Evolutionary conservation across 2,329 filamentous ascomycete genomes (phyloP), one percentile per base, ranked within the genome.

Genomic region (Davidsoniella eucalypti): DNA sequence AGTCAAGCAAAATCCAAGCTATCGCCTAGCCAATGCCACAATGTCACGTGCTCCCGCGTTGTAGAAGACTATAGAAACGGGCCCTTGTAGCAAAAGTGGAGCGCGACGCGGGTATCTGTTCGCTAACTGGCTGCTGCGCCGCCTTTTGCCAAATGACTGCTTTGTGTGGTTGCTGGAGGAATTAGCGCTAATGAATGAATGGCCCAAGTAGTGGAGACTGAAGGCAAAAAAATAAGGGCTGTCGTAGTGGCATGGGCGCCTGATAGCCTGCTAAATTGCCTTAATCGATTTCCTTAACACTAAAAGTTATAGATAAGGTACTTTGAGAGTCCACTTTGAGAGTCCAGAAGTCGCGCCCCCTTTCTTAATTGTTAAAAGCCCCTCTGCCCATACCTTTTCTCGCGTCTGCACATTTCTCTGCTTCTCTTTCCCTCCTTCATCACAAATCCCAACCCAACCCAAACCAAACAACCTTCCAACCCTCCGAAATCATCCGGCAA

Each of bases 1-100:
- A 3, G 21, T 23, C 21, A 23, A 23, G 21, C 21, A 23, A 23
- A 12, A 18, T 47, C 23, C 12, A 47, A 47, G 23, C 36, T 23
- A 5, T 18, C 5, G 16, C 16, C 16, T 18, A 43, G 17, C n/a
- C 9, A 40, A 40, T 46, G 25, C 5, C 21, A 23, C 12, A 33
- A 10, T 33, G 12, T 53, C 52, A 53, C 52, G 52, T 53, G 52
- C 25, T 14, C 21, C 38, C 52, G 44, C 44, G 52, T 50, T 10
- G 18, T 48, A 21, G 36, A 49, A 42, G 17, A 47, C 44, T 39
- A 47, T 47, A 12, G 33, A 47, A 47, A 7, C 8, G 10, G 9
- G 14, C 1, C 17, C n/a, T 38, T 37, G 29, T 16, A 39, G 23
- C 10, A 21, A 14, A 12, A 18, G 29, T 33, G 29, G 29, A 5